Conservation (phyloP, 805 yeast genomes). For the Barnettozyma populi region DNA sequence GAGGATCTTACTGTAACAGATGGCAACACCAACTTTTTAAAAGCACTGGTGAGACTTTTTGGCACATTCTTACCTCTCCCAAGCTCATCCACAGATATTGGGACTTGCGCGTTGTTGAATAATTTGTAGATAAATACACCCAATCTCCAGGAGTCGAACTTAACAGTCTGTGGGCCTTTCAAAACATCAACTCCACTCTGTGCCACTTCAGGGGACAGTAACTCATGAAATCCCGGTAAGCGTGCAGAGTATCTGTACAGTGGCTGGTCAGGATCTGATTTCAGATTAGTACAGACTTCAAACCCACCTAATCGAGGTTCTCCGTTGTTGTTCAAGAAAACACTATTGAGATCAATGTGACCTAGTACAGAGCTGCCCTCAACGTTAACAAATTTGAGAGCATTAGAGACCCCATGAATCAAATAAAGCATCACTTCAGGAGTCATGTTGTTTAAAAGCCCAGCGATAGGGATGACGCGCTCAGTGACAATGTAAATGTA, state of each 20-base stretch:
- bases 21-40: conserved; percentile 36
- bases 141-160: conserved; percentile 59
- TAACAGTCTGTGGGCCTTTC: conserved; percentile 31
- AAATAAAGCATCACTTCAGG: conserved; percentile 48
- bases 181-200: conserved; percentile 39
- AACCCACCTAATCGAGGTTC: conserved; percentile 85
- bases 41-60: conserved; percentile 29
- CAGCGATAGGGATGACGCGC: conserved; percentile 48
- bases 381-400: conserved; percentile 51
- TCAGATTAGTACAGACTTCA: conserved; percentile 53
- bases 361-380: conserved; percentile 60
- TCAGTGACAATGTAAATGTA: conserved; percentile 62
- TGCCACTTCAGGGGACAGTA: conserved; percentile 50
- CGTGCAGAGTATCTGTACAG: conserved; percentile 31
- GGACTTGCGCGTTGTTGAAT: conserved; percentile 27
- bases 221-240: conserved; percentile 28
- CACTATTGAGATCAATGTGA: conserved; percentile 47
- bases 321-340: conserved; percentile 64
- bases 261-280: conserved; percentile 27
- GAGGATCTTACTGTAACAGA: conserved; percentile 36
- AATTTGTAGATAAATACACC: conserved; percentile 51
- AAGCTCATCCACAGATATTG: conserved; percentile 9
- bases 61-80: conserved; percentile 29
- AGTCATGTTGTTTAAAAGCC: conserved; percentile 32
- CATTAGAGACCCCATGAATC: conserved; percentile 45